Conservation (phyloP, 768 basidiomycete genomes). For the Fistulinella prunicolor region DNA sequence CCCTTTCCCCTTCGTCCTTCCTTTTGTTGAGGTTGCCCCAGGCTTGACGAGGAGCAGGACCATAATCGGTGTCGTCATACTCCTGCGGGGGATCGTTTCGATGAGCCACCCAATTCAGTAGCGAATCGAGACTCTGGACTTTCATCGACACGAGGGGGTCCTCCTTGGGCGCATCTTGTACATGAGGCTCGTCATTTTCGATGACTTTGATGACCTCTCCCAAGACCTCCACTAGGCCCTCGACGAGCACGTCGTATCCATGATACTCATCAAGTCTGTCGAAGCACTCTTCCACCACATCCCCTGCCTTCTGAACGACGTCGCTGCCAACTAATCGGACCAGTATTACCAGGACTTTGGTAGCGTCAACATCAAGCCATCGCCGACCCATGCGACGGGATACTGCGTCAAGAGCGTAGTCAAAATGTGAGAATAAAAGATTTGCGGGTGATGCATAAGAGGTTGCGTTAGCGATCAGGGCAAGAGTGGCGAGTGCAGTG, state of each 20-base stretch:
- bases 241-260: conserved; percentile 83
- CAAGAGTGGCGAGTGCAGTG: conserved; percentile 73
- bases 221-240: conserved; percentile 84
- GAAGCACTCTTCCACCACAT: conserved; percentile 96
- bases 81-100: conserved; percentile 37
- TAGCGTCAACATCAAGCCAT: conserved; percentile 84
- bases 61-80: conserved; percentile 49
- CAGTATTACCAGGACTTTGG: conserved; percentile 82
- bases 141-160: conserved; percentile 22
- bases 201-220: conserved; percentile 82
- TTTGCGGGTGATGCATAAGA: conserved; percentile 90
- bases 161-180: conserved; percentile 17
- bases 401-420: conserved; percentile 91
- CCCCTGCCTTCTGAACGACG: conserved; percentile 85
- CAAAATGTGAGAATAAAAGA: conserved; percentile 89
- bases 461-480: conserved; percentile 65
- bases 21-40: conserved; percentile 45
- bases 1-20: conserved; percentile 23
- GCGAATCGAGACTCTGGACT: conserved; percentile 41
- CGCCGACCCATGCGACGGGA: conserved; percentile 77
- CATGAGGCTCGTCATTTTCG: conserved; percentile 47
- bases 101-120: conserved; percentile 65
- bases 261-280: conserved; percentile 95
- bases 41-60: conserved; percentile 54
- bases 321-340: conserved; percentile 84